Conservation (phyloP, 2,329 filamentous ascomycete species). For the Huntiella abstrusa region DNA sequence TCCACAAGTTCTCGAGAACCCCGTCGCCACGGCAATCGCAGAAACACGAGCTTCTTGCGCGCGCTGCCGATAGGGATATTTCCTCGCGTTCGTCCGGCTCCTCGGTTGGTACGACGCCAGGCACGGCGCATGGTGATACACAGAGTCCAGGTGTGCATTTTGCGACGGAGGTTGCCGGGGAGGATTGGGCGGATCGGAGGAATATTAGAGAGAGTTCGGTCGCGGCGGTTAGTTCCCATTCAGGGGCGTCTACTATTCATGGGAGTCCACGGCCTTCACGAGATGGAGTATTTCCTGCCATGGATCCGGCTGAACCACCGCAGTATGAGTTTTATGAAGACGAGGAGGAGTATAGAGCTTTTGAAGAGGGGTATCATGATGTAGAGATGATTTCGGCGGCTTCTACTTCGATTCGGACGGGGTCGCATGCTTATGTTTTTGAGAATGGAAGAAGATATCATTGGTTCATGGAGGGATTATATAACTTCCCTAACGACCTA, state of each 20-base stretch:
- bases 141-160: too few relatives aligned
- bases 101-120: too few relatives aligned
- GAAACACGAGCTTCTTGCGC: too few relatives aligned
- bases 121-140: too few relatives aligned
- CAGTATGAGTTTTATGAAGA: slow-evolving; percentile 3
- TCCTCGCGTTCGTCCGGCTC: too few relatives aligned
- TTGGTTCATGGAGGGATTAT: slow-evolving; percentile 24
- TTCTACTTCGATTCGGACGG: slow-evolving; percentile 5
- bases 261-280: neutral
- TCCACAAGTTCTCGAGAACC: neutral
- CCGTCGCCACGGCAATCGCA: too few relatives aligned
- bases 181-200: too few relatives aligned
- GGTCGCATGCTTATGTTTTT: slow-evolving; percentile 9
- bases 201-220: too few relatives aligned
- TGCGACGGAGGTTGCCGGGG: too few relatives aligned
- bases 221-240: too few relatives aligned
- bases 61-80: too few relatives aligned
- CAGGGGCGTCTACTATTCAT: neutral
- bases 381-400: slow-evolving; percentile 2
- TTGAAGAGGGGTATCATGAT: neutral
- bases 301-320: neutral
- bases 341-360: neutral
- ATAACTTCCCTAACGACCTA: slow-evolving; percentile 42
- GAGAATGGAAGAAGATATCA: slow-evolving; percentile 20
- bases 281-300: neutral